Conservation (phyloP, 2,329 filamentous ascomycete genomes). For the Trichoderma cornu-damae region DNA sequence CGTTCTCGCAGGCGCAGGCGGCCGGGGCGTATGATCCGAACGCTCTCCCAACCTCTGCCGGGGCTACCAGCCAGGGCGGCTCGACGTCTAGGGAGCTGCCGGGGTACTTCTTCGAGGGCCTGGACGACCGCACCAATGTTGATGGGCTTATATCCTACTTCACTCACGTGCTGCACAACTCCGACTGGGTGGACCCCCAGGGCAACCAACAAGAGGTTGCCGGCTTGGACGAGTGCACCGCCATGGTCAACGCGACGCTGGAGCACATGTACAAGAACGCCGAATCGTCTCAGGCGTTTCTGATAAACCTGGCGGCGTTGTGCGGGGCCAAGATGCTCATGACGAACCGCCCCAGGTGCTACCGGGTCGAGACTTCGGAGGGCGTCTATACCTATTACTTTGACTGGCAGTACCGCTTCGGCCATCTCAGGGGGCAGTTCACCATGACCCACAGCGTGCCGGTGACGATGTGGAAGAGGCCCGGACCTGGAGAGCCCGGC, state of each 20-base stretch:
- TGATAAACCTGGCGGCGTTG: conserved; percentile 55
- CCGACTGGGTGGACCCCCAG: conserved; percentile 47
- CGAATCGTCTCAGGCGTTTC: conserved; percentile 48
- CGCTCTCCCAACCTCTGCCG: neutral
- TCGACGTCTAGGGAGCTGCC: conserved; percentile 22
- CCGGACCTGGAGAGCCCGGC: conserved; percentile 22
- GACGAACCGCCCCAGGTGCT: conserved; percentile 36
- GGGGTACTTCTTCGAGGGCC: conserved; percentile 33
- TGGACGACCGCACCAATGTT: conserved; percentile 50
- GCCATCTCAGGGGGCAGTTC: conserved; percentile 48
- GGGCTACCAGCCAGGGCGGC: neutral
- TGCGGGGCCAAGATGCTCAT: conserved; percentile 50
- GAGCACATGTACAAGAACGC: conserved; percentile 49
- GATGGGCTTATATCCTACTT: conserved; percentile 53
- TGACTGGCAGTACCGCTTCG: conserved; percentile 53
- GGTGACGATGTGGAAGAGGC: conserved; percentile 39
- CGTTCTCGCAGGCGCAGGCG: conserved; percentile 24
- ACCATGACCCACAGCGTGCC: conserved; percentile 47
- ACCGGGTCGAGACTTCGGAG: conserved; percentile 40
- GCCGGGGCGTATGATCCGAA: conserved; percentile 19
- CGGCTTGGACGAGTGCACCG: conserved; percentile 48
- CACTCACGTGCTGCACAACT: conserved; percentile 45
- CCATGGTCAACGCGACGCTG: conserved; percentile 50
- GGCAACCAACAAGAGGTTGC: conserved; percentile 41
- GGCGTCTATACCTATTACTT: conserved; percentile 45